Percentiles rank a stretch among this genome's conserved stretches.
Evolutionary conservation across 441 rosid genomes (phyloP).

Genomic region (Euphorbia schlechtendalii): DNA sequence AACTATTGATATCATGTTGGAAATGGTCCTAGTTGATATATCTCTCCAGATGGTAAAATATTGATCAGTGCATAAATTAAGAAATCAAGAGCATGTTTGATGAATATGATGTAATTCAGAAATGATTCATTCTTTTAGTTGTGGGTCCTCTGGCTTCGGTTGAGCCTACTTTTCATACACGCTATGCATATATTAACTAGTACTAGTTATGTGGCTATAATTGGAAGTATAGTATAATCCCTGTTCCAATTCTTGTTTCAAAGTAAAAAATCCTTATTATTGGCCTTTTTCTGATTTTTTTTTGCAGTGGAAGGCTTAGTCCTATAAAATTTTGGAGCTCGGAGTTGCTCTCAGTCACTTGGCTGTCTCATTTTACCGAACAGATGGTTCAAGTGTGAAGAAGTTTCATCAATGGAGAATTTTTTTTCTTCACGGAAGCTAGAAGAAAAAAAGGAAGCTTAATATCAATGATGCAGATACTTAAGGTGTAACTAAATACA

Average conservation of each 20-base stretch:
- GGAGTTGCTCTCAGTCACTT: conserved; percentile 29
- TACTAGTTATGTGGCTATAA: too few species aligned
- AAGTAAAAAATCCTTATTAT: too few species aligned
- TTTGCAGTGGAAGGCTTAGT: conserved; percentile 34
- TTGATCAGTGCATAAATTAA: neutral
- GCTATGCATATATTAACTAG: neutral
- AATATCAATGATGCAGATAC: conserved; percentile 25
- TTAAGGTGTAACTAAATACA: too few species aligned
- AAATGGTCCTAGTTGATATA: neutral
- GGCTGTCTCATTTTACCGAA: too few species aligned
- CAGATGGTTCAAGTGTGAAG: conserved; percentile 27
- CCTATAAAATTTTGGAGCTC: conserved; percentile 34
- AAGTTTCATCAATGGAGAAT: conserved; percentile 27
- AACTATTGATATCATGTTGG: neutral
- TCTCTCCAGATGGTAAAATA: neutral
- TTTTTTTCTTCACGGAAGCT: conserved; percentile 18
- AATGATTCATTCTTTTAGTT: neutral
- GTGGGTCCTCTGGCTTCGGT: too few species aligned
- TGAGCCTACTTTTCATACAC: too few species aligned
- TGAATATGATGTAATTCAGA: neutral
- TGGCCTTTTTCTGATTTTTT: neutral
- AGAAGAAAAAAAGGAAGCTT: conserved; percentile 21
- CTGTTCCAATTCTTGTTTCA: too few species aligned
- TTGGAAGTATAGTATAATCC: too few species aligned
- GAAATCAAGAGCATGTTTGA: neutral